Evolutionary conservation across 345 rosid genomes (phyloP), one percentile per base, ranked within the genome.

Genomic region (Lepidium africanum): DNA sequence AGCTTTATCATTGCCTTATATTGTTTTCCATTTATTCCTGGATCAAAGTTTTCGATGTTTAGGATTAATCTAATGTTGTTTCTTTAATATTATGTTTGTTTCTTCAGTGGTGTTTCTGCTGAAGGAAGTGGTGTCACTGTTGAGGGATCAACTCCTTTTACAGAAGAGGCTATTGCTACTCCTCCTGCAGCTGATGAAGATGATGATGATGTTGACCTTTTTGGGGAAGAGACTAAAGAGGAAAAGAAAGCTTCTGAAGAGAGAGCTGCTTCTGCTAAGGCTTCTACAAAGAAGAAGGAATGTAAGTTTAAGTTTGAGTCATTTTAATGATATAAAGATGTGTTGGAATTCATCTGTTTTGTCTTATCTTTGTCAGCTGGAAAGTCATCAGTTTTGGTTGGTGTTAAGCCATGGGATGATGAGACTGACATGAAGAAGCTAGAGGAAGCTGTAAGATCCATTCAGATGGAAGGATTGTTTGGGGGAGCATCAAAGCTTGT

Each of bases 401-500:
- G 87, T 69, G 57, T 89, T 37, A 89, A 89, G 73, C 96, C 93
- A 2, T 87, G 96, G 96, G 93, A 89, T 69, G 96, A 89, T 73
- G 96, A 89, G 66, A 89, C 96, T 1, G 96, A 89, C 78, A 89
- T 89, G 96, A 81, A 87, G 77, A 89, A 85, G 77, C 89, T 87
- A 4, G 96, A 89, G 80, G 92, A 87, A 69, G 82, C 85, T 21
- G 92, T 89, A 30, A 79, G 96, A 72, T 59, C 86, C 40, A 61
- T 89, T 51, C 35, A 87, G 57, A 79, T 81, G 89, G 89, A 85
- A 51, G 96, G 96, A 1, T 79, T 87, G 14, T 61, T 79, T 21
- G 87, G 96, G 96, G 91, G 96, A 75, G 96, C 93, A 65, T 87
- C 89, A 47, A 90, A 90, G 79, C 89, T 90, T 76, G 89, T 65